These are phyloP conservation scores for Sporobolomyces pararoseus DNA, from an alignment of 768 basidiomycete genomes.

Conservation along the genomic window DNA sequence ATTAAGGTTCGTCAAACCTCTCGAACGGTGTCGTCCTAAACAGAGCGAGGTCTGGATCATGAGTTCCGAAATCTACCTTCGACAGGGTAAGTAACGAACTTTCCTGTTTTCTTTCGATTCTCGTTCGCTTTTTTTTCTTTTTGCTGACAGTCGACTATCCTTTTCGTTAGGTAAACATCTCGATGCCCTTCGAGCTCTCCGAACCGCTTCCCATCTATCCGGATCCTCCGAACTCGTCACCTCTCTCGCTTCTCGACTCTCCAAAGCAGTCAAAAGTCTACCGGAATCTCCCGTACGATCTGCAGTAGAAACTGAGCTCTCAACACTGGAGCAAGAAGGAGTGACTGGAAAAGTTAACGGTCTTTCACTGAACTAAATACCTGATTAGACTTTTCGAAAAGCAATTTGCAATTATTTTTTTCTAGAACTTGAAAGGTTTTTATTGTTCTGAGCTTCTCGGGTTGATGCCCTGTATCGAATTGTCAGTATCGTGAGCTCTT, in stretches of 20 bases:
- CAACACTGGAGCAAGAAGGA: neutral
- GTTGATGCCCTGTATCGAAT: too few relatives aligned
- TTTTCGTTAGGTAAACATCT: constrained; percentile 64
- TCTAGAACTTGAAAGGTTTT: too few relatives aligned
- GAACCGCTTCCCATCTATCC: constrained; percentile 50
- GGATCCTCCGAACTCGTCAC: neutral
- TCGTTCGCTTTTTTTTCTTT: neutral
- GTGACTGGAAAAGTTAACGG: too few relatives aligned
- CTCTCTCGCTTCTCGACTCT: neutral
- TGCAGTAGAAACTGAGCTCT: neutral
- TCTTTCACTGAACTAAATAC: too few relatives aligned
- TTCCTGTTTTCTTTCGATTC: neutral
- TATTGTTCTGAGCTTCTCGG: too few relatives aligned
- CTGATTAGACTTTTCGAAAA: too few relatives aligned
- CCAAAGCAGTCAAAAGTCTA: neutral
- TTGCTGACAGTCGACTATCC: neutral
- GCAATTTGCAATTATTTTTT: too few relatives aligned
- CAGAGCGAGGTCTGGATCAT: constrained; percentile 69
- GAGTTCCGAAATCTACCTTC: constrained; percentile 75
- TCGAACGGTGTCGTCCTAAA: constrained; percentile 57
- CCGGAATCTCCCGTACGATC: neutral
- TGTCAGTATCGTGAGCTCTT: too few relatives aligned
- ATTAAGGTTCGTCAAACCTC: constrained; percentile 63
- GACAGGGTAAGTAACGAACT: constrained; percentile 50
- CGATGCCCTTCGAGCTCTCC: constrained; percentile 69